Evolutionary conservation across 2,329 filamentous ascomycete genomes (phyloP).

Genomic region (Penicillium sp.): DNA sequence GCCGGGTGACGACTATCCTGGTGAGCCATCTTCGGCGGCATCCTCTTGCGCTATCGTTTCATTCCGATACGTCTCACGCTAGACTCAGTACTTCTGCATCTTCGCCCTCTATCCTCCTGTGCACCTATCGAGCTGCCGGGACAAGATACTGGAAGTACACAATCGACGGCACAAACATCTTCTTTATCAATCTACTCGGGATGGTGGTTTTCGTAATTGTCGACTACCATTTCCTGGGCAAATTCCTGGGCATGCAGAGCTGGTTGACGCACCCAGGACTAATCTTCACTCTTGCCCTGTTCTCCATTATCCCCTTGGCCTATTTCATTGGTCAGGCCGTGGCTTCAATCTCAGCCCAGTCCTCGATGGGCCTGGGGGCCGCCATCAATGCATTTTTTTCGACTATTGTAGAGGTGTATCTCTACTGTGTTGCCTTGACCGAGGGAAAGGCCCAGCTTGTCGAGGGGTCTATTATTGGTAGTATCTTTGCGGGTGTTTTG

Average conservation of each 20-base stretch:
- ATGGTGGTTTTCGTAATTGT: conserved; percentile 93
- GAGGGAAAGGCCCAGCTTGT: conserved; percentile 91
- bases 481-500: conserved; percentile 93
- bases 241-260: conserved; percentile 62
- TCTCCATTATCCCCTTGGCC: conserved; percentile 92
- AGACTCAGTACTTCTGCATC: conserved; percentile 65
- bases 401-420: conserved; percentile 92
- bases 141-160: conserved; percentile 99
- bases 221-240: conserved; percentile 76
- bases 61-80: conserved; percentile 73
- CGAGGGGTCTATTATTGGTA: conserved; percentile 94
- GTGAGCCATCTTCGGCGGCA: conserved; percentile 89
- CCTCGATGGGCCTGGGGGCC: conserved; percentile 94
- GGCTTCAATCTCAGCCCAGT: conserved; percentile 96
- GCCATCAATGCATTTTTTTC: conserved; percentile 98
- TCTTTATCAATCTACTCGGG: conserved; percentile 92
- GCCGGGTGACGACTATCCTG: conserved; percentile 82
- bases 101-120: conserved; percentile 81
- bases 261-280: conserved; percentile 78
- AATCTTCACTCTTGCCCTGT: conserved; percentile 73
- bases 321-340: conserved; percentile 99
- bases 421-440: conserved; percentile 89
- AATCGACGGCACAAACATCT: conserved; percentile 96
- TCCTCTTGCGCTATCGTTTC: conserved; percentile 86
- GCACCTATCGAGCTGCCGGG: conserved; percentile 93